phyloP scores from a whole-genome alignment of 345 rosid species.

The Citrus glauca region DNA sequence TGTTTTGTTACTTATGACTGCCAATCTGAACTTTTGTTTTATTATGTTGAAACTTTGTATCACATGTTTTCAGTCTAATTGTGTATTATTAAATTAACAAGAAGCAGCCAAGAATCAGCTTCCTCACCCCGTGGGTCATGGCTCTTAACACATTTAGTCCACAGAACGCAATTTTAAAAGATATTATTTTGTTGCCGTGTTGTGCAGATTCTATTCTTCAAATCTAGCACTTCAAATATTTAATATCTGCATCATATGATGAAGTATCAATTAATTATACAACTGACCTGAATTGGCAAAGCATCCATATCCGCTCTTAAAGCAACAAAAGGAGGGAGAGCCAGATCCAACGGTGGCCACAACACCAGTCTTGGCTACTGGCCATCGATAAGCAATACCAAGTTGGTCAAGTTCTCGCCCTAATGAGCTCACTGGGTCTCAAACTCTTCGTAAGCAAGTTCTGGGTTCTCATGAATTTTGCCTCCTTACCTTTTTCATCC shows the following conservation, averaged over 20 bases:
- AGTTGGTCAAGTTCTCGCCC: constrained; percentile 50
- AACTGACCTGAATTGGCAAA: constrained; percentile 56
- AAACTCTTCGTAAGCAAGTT: constrained; percentile 56
- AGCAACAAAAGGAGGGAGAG: constrained; percentile 53
- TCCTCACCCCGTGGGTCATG: neutral
- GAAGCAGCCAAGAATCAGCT: neutral
- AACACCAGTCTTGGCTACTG: constrained; percentile 54
- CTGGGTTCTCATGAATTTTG: constrained; percentile 55
- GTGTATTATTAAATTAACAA: neutral
- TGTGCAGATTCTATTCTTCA: neutral
- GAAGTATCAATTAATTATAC: neutral
- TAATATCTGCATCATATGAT: neutral
- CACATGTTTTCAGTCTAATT: neutral
- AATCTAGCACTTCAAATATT: too few relatives aligned
- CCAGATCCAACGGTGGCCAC: constrained; percentile 58
- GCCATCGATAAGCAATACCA: constrained; percentile 53
- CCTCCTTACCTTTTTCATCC: constrained; percentile 52
- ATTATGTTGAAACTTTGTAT: neutral
- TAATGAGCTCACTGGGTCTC: constrained; percentile 45
- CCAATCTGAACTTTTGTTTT: neutral
- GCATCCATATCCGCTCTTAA: constrained; percentile 78
- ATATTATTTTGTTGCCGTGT: neutral
- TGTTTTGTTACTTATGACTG: neutral
- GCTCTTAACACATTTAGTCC: neutral
- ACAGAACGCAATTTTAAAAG: neutral